Evolutionary conservation across 2,329 filamentous ascomycete genomes (phyloP).

Genomic region (Penicillium verrucosum): DNA sequence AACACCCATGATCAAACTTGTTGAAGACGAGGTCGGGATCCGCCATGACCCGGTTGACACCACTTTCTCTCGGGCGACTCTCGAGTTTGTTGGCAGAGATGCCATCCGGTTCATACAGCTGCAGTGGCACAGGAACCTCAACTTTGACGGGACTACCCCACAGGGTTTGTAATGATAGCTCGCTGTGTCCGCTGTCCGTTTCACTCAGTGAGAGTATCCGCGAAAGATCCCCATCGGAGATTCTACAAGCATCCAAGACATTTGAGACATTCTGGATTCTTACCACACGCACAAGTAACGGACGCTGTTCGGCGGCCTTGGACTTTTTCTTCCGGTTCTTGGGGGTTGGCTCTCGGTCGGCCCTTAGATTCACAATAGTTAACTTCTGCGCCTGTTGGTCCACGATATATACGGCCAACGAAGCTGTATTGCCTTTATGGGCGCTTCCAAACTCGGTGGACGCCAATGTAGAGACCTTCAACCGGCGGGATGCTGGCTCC

Average conservation of each 20-base stretch:
- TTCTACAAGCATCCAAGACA: conserved; percentile 69
- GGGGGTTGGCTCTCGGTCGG: conserved; percentile 44
- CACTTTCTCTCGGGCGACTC: conserved; percentile 53
- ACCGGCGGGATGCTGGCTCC: conserved; percentile 24
- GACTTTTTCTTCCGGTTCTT: conserved; percentile 30
- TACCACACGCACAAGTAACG: conserved; percentile 37
- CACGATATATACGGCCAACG: conserved; percentile 60
- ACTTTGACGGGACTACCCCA: conserved; percentile 70
- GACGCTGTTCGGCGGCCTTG: conserved; percentile 25
- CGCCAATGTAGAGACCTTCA: conserved; percentile 62
- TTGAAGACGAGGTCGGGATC: conserved; percentile 44
- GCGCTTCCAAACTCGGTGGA: conserved; percentile 39
- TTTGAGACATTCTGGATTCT: conserved; percentile 60
- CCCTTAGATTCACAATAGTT: conserved; percentile 62
- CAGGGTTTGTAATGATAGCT: conserved; percentile 70
- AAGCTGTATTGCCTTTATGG: conserved; percentile 31
- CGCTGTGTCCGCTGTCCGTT: conserved; percentile 59
- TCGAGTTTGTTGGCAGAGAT: conserved; percentile 55
- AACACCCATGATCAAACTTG: conserved; percentile 57
- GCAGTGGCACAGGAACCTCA: conserved; percentile 57
- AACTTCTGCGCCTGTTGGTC: conserved; percentile 66
- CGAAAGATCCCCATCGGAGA: conserved; percentile 64
- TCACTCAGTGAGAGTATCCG: conserved; percentile 69
- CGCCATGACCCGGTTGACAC: conserved; percentile 46
- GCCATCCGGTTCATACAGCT: conserved; percentile 58